Evolutionary conservation across 2,329 filamentous ascomycete species (phyloP).

Genomic region (Coniochaeta ligniaria): DNA sequence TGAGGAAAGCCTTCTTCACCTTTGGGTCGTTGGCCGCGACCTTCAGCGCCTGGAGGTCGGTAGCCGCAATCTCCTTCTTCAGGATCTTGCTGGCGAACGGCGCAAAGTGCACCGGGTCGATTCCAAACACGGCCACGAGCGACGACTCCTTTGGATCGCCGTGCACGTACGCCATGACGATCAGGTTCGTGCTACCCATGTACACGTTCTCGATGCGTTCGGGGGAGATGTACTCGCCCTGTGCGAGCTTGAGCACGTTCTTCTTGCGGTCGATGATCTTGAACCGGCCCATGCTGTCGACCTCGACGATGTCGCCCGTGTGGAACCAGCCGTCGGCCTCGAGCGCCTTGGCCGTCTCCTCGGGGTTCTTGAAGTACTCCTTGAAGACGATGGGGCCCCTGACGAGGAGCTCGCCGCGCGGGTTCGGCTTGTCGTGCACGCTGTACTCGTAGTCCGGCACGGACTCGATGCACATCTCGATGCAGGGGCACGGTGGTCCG

Average conservation of each 20-base stretch:
- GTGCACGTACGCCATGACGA: conserved; percentile 82
- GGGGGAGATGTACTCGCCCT: conserved; percentile 96
- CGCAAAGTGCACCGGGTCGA: conserved; percentile 80
- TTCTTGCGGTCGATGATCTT: conserved; percentile 94
- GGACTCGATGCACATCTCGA: conserved; percentile 75
- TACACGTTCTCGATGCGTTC: conserved; percentile 96
- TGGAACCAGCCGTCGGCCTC: conserved; percentile 94
- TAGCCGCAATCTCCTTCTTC: conserved; percentile 54
- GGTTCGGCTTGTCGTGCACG: conserved; percentile 77
- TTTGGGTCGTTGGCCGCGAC: conserved; percentile 60
- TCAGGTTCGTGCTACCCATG: conserved; percentile 69
- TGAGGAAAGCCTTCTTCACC: conserved; percentile 68
- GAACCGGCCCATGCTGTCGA: conserved; percentile 82
- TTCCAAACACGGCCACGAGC: conserved; percentile 80
- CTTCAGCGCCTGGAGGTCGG: conserved; percentile 61
- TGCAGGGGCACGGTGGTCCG: conserved; percentile 59
- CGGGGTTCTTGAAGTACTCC: conserved; percentile 85
- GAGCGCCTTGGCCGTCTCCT: conserved; percentile 76
- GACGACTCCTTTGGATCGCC: conserved; percentile 77
- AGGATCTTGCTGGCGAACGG: conserved; percentile 72
- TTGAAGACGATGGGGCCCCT: conserved; percentile 74
- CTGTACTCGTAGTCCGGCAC: conserved; percentile 94
- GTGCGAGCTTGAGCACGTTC: conserved; percentile 97
- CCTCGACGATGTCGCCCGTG: conserved; percentile 82
- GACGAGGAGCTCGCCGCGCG: conserved; percentile 82